A percentile compares a stretch with the other conserved stretches of the same genome.
phyloP scores from a whole-genome alignment of 352 stramenopile genomes.

The Phytophthora pinifolia region DNA sequence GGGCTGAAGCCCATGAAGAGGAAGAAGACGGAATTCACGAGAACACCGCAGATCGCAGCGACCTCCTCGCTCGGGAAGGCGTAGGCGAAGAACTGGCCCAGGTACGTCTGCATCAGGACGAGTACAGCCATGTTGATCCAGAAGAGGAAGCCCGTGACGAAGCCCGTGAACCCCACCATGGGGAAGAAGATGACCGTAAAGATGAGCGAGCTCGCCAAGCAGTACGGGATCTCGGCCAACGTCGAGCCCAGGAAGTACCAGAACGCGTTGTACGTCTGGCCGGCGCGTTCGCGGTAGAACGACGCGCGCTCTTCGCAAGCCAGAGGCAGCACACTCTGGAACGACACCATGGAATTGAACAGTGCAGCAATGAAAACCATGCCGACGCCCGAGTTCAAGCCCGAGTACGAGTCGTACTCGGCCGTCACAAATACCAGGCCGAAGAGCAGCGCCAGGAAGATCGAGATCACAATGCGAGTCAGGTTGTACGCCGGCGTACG shows the following conservation, averaged over 20 bases:
- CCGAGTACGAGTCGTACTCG: too few relatives aligned
- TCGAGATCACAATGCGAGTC: constrained; percentile 50
- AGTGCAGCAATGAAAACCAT: constrained; percentile 71
- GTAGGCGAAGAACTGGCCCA: too few relatives aligned
- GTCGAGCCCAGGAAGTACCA: constrained; percentile 79
- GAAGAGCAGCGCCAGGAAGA: constrained; percentile 71
- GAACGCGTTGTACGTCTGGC: constrained; percentile 87
- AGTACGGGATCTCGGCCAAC: constrained; percentile 71
- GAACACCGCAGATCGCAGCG: constrained; percentile 40
- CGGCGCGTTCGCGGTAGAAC: constrained; percentile 87
- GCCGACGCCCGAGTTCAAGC: constrained; percentile 40
- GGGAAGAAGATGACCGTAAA: constrained; percentile 13
- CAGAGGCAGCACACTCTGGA: constrained; percentile 59
- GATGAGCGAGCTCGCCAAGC: constrained; percentile 2
- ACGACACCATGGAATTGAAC: constrained; percentile 53
- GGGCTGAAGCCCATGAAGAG: constrained; percentile 21
- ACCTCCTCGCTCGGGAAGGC: constrained; percentile 35
- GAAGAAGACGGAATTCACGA: constrained; percentile 26
- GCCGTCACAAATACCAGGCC: too few relatives aligned
- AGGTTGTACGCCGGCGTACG: constrained; percentile 69
- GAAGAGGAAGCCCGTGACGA: constrained; percentile 28
- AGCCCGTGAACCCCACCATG: constrained; percentile 9
- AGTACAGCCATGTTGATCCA: constrained; percentile 31
- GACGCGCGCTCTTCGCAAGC: constrained; percentile 66
- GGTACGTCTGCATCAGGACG: constrained; percentile 33